phyloP scores from a whole-genome alignment of 1,284 basidiomycete genomes.

The Boletellus deceptivus region DNA sequence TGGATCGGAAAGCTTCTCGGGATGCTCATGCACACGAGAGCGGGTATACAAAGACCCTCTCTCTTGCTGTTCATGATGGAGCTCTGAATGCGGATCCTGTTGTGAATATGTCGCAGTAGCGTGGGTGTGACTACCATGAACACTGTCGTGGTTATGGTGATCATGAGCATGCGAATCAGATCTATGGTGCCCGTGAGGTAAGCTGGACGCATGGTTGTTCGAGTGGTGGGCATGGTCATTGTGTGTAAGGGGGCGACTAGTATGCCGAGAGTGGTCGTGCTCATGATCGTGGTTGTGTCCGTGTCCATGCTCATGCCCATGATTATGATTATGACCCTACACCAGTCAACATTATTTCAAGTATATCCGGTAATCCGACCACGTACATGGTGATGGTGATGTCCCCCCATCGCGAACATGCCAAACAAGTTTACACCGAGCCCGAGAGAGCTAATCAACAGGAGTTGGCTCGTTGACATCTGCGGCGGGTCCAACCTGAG shows the following conservation, averaged over 20 bases:
- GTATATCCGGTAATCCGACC: neutral
- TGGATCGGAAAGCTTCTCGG: constrained; percentile 33
- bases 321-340: constrained; percentile 54
- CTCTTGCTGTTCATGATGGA: constrained; percentile 13
- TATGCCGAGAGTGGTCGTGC: constrained; percentile 29
- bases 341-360: neutral
- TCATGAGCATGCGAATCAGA: constrained; percentile 32
- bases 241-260: constrained; percentile 26
- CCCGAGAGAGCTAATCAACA: constrained; percentile 88
- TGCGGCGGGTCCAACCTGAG: constrained; percentile 89
- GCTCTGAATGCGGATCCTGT: constrained; percentile 31
- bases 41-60: constrained; percentile 16
- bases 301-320: constrained; percentile 46
- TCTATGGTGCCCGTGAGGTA: constrained; percentile 24
- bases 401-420: constrained; percentile 98
- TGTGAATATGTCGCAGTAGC: constrained; percentile 12
- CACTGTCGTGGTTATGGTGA: constrained; percentile 15
- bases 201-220: constrained; percentile 6
- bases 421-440: constrained; percentile 95
- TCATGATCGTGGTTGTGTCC: constrained; percentile 45
- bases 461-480: constrained; percentile 94
- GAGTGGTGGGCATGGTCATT: constrained; percentile 12
- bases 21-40: constrained; percentile 18
- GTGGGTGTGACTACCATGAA: constrained; percentile 10
- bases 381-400: constrained; percentile 84